Percentiles rank a stretch among this genome's conserved stretches.
phyloP scores from a whole-genome alignment of 1,284 basidiomycete species.

The Meripilus lineatus region DNA sequence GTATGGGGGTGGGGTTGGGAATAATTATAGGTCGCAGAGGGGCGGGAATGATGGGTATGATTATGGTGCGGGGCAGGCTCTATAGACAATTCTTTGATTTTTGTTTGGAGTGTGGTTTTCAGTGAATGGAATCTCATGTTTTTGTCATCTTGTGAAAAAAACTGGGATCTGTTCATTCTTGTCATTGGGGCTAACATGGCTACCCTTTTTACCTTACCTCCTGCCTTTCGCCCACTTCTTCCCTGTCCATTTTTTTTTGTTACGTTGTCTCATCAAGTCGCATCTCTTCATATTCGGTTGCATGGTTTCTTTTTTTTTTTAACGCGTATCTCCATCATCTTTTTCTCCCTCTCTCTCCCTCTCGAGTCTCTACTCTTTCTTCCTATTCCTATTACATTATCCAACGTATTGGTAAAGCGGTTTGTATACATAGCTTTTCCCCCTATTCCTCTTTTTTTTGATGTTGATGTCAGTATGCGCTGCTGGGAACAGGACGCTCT shows the following conservation, averaged over 20 bases:
- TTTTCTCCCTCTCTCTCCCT: conserved; percentile 1
- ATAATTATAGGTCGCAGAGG: conserved; percentile 13
- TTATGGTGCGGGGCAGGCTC: too few species aligned
- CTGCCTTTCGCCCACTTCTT: conserved; percentile 12
- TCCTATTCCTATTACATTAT: conserved; percentile 2
- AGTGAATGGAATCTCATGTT: too few species aligned
- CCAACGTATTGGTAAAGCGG: conserved; percentile 4
- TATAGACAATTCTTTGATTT: too few species aligned
- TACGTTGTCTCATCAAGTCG: conserved; percentile 9
- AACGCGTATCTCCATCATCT: conserved; percentile 7
- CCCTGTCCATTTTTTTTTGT: not conserved
- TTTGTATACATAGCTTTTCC: conserved; percentile 7
- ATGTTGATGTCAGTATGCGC: too few species aligned
- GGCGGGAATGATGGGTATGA: conserved; percentile 19
- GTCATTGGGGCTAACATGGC: too few species aligned
- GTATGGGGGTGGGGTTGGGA: conserved; percentile 12
- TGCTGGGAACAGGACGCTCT: too few species aligned
- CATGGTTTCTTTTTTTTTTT: not conserved
- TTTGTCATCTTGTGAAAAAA: too few species aligned
- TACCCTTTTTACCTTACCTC: too few species aligned
- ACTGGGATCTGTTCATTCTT: too few species aligned
- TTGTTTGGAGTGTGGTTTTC: too few species aligned
- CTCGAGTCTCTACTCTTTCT: not conserved
- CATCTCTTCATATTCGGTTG: conserved; percentile 2
- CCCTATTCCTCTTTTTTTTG: not conserved